phyloP scores from a whole-genome alignment of 352 stramenopile species.

The Phytophthora sansomeana region DNA sequence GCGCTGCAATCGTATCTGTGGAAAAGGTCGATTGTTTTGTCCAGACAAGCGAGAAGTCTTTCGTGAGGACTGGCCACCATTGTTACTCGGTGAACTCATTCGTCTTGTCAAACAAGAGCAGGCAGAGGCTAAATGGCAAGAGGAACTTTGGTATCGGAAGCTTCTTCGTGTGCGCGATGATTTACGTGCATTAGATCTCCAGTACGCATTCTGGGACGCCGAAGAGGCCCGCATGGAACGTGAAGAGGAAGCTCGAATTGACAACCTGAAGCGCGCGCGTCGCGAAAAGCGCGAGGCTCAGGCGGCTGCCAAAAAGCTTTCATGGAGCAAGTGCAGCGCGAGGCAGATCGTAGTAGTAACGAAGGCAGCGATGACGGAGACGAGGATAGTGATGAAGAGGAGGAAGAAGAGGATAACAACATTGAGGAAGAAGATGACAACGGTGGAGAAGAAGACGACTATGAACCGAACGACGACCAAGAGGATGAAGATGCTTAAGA shows the following conservation, averaged over 20 bases:
- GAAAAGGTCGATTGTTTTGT: conserved; percentile 53
- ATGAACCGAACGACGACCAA: conserved; percentile 26
- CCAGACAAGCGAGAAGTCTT: conserved; percentile 54
- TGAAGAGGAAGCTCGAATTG: conserved; percentile 55
- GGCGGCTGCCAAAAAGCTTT: conserved; percentile 65
- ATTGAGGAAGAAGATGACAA: conserved; percentile 34
- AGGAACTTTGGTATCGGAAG: conserved; percentile 61
- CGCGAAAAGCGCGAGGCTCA: conserved; percentile 66
- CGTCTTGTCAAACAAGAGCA: conserved; percentile 58
- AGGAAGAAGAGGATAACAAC: conserved; percentile 16
- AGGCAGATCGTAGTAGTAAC: conserved; percentile 18
- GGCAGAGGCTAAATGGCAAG: conserved; percentile 9
- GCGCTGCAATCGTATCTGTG: conserved; percentile 64
- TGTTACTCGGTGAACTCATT: conserved; percentile 69
- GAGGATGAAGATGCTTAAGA: conserved; percentile 7
- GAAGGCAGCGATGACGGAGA: conserved; percentile 22
- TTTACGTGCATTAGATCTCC: conserved; percentile 64
- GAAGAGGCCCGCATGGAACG: conserved; percentile 58
- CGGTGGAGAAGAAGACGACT: conserved; percentile 31
- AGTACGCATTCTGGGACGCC: conserved; percentile 68
- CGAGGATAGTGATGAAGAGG: conserved; percentile 24
- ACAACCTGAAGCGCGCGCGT: conserved; percentile 54
- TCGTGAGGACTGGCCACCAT: conserved; percentile 60
- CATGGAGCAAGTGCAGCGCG: conserved; percentile 50
- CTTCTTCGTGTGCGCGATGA: conserved; percentile 76